Evolutionary conservation across 305 asterid genomes (phyloP), one percentile per base, ranked within the genome.

Genomic region (Fraxinus sp.): DNA sequence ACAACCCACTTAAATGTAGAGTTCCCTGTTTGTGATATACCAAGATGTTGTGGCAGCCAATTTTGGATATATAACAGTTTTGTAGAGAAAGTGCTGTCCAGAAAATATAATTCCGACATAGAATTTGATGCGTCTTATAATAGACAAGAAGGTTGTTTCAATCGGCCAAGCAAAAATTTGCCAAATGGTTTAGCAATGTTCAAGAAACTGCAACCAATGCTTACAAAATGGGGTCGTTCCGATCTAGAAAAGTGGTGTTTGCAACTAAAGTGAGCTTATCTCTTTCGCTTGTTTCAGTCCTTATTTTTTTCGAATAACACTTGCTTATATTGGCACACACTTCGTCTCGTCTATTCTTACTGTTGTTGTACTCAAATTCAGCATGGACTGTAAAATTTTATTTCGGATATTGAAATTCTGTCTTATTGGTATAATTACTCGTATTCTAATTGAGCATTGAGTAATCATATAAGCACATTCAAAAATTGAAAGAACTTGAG

Each of bases 271-370:
- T 7, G 43, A 10, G 10, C 11, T 37, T 7, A 10, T 37, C 43
- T 37, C 43, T 37, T 37, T 8, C 11, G 11, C 2, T 7, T 37
- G n/a, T 94, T 37, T 92, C 99, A 0, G 49, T 94, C 3, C 92
- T 96, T 18, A 94, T 96, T 26, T 93, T 92, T 83, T 92, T 92
- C 79, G 88, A 89, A 70, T 93, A 91, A 87, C 97, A 98, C 32
- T 87, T 13, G 86, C 78, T 62, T 92, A 90, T 71, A 89, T 94
- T 16, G 79, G 92, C 75, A 87, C 89, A 41, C 81, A 90, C 80
- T 89, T 11, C 11, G 88, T 93, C 84, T 96, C 97, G 98, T 97
- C 97, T 5, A 90, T 95, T 73, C 96, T 95, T 77, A 95, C 92
- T 18, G 95, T 95, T 11, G 95, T 95, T 35, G 97, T 95, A 2